These are phyloP conservation scores for Paraphoma sp. DNA, from an alignment of 2,329 filamentous ascomycete species.

Conservation along the genomic window DNA sequence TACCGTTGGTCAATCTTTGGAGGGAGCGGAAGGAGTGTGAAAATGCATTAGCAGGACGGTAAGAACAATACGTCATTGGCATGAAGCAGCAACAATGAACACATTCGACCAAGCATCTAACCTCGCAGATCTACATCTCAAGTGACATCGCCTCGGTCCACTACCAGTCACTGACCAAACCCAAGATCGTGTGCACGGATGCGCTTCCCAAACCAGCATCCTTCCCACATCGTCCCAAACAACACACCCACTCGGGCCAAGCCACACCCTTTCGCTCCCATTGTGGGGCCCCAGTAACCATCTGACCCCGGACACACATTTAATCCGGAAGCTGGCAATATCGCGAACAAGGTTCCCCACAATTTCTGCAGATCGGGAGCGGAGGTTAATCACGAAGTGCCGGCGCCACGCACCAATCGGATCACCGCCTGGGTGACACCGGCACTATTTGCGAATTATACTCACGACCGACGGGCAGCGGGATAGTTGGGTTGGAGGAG, in stretches of 20 bases:
- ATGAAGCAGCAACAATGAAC: no score
- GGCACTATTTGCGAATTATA: background rate
- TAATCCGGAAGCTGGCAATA: background rate
- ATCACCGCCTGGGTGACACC: background rate
- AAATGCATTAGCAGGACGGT: conserved; percentile 19
- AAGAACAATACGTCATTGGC: background rate
- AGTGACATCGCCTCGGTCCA: no score
- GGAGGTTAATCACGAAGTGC: conserved; percentile 2
- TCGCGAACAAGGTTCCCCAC: conserved; percentile 6
- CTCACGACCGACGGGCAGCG: conserved; percentile 5
- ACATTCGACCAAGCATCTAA: no score
- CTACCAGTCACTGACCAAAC: no score
- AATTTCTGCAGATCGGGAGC: conserved; percentile 2
- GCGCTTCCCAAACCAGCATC: no score
- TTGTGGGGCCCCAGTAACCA: background rate
- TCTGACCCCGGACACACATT: background rate
- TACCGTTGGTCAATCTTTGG: conserved; percentile 57
- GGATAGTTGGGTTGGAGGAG: background rate
- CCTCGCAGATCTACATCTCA: no score
- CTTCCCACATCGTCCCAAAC: no score
- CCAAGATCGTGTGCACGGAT: no score
- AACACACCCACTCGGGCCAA: background rate
- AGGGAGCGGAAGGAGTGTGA: conserved; percentile 38
- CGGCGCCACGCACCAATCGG: conserved; percentile 8
- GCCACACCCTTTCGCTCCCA: background rate